Evolutionary conservation across 768 basidiomycete species (phyloP).

Genomic region (Boletus huronensis): DNA sequence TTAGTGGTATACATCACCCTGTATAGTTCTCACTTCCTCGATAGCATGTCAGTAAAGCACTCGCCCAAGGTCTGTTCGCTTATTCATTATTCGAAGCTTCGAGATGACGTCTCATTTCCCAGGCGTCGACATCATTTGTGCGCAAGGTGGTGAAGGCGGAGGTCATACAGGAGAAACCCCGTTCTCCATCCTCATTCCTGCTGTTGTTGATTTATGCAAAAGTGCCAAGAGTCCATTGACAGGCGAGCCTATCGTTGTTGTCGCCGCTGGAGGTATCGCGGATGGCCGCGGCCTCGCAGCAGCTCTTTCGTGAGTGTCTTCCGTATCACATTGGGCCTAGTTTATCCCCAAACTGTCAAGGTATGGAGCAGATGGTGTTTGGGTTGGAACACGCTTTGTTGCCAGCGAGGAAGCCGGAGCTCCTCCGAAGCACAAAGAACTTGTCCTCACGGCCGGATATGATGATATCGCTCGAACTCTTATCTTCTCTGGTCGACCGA

Average conservation of each 20-base stretch:
- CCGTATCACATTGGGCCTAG: not conserved
- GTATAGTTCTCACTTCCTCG: not conserved
- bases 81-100: not conserved
- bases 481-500: slow-evolving; percentile 74
- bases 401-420: slow-evolving; percentile 80
- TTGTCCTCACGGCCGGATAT: slow-evolving; percentile 64
- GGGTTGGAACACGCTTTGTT: slow-evolving; percentile 88
- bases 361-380: slow-evolving; percentile 81
- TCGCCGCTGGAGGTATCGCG: slow-evolving; percentile 83
- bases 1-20: not conserved
- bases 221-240: slow-evolving; percentile 70
- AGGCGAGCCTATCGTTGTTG: slow-evolving; percentile 69
- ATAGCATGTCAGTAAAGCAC: slow-evolving; percentile 70
- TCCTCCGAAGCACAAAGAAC: slow-evolving; percentile 67
- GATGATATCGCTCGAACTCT: slow-evolving; percentile 71
- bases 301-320: slow-evolving; percentile 51
- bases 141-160: slow-evolving; percentile 84
- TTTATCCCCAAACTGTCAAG: slow-evolving; percentile 32
- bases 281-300: slow-evolving; percentile 81
- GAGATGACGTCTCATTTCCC: not conserved
- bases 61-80: slow-evolving; percentile 54
- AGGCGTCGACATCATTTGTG: slow-evolving; percentile 91
- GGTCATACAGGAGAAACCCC: slow-evolving; percentile 85
- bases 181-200: slow-evolving; percentile 79
- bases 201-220: slow-evolving; percentile 76